Evolutionary conservation across 2,329 filamentous ascomycete genomes (phyloP).

Genomic region (Monosporascus ibericus): DNA sequence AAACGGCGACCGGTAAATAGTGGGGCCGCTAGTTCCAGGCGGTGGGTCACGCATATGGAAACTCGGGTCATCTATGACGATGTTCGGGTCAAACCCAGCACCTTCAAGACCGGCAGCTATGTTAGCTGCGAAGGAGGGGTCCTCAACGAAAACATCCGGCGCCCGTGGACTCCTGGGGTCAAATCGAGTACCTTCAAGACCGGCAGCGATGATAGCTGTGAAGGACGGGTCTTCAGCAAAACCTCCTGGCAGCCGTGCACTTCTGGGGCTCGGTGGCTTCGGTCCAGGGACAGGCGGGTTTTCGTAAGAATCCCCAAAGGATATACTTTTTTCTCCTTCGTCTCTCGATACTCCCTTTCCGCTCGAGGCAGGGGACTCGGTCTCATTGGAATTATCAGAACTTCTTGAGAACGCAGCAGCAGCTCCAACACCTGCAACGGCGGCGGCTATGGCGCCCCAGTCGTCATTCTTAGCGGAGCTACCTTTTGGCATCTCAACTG

Average conservation of each 20-base stretch:
- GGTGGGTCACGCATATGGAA: slow-evolving; percentile 61
- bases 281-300: slow-evolving; percentile 49
- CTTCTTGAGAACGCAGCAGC: slow-evolving; percentile 13
- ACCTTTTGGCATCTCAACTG: slow-evolving; percentile 20
- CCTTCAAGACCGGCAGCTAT: slow-evolving; percentile 59
- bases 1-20: slow-evolving; percentile 43
- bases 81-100: slow-evolving; percentile 63
- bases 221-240: slow-evolving; percentile 66
- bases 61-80: slow-evolving; percentile 60
- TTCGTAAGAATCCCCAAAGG: slow-evolving; percentile 35
- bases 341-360: slow-evolving; percentile 14
- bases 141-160: slow-evolving; percentile 60
- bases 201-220: slow-evolving; percentile 62
- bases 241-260: slow-evolving; percentile 53
- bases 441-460: slow-evolving; percentile 49
- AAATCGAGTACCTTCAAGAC: slow-evolving; percentile 46
- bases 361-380: slow-evolving; percentile 7
- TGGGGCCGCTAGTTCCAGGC: slow-evolving; percentile 48
- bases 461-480: slow-evolving; percentile 34
- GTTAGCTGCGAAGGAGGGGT: slow-evolving; percentile 62
- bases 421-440: slow-evolving; percentile 36
- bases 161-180: slow-evolving; percentile 42
- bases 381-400: slow-evolving; percentile 8
- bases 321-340: slow-evolving; percentile 22
- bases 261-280: slow-evolving; percentile 44